These are phyloP conservation scores for Macaranga tanarius DNA, from an alignment of 441 rosid species.

Conservation along the genomic window DNA sequence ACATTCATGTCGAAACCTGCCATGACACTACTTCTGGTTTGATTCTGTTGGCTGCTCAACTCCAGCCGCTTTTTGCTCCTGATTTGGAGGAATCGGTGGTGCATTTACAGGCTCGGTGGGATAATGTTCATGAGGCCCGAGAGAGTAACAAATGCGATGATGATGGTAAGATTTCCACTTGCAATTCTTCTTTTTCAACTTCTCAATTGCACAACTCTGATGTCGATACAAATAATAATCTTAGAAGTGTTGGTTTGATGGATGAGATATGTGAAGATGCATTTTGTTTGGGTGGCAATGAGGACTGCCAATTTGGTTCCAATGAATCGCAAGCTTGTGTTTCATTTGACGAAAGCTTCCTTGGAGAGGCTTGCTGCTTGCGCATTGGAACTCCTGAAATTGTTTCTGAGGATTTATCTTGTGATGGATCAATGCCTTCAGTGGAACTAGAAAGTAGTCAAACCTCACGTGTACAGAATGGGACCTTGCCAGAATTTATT, in stretches of 20 bases:
- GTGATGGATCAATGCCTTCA: constrained; percentile 42
- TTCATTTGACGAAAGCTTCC: constrained; percentile 43
- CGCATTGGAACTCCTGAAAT: constrained; percentile 41
- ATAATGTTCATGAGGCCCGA: constrained; percentile 56
- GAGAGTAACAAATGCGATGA: constrained; percentile 40
- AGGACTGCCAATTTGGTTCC: constrained; percentile 40
- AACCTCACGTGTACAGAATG: constrained; percentile 49
- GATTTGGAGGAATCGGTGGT: constrained; percentile 85
- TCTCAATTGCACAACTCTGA: constrained; percentile 41
- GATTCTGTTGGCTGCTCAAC: constrained; percentile 73
- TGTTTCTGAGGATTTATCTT: constrained; percentile 36
- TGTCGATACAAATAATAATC: constrained; percentile 35
- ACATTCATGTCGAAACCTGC: constrained; percentile 73
- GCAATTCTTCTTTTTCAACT: constrained; percentile 37
- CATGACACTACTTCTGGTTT: constrained; percentile 81
- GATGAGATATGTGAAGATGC: constrained; percentile 84
- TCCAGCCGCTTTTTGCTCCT: constrained; percentile 89
- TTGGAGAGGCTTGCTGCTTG: constrained; percentile 44
- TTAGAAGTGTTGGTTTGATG: constrained; percentile 59
- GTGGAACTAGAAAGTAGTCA: constrained; percentile 51
- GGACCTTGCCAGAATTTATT: constrained; percentile 65
- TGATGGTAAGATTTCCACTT: constrained; percentile 28
- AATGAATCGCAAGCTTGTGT: constrained; percentile 38
- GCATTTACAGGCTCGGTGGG: constrained; percentile 91
- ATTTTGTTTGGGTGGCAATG: constrained; percentile 52